These are phyloP conservation scores for Flaveria trinervia DNA, from an alignment of 129 eudicot species.

Conservation along the genomic window DNA sequence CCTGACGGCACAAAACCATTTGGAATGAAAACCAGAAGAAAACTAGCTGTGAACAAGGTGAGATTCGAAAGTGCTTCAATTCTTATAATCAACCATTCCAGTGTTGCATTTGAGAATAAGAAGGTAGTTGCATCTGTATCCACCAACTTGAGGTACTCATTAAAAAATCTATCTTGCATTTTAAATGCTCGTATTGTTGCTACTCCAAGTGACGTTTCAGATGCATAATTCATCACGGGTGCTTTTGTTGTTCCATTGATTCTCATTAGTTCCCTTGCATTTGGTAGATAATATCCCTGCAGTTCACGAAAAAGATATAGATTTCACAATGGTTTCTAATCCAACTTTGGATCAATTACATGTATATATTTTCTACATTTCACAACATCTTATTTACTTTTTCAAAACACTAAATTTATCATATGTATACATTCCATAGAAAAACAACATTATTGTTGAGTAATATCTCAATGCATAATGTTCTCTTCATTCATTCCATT, in stretches of 20 bases:
- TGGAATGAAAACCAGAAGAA: slow-evolving; percentile 59
- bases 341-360: too few species aligned
- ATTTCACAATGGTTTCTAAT: too few species aligned
- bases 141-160: slow-evolving; percentile 58
- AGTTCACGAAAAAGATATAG: background rate
- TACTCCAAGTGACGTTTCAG: slow-evolving; percentile 83
- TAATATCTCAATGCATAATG: too few species aligned
- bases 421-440: too few species aligned
- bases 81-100: slow-evolving; percentile 78
- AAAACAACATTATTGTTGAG: too few species aligned
- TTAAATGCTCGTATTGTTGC: slow-evolving; percentile 77
- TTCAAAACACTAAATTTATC: too few species aligned
- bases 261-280: slow-evolving; percentile 80
- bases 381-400: too few species aligned
- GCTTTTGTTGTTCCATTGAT: slow-evolving; percentile 90
- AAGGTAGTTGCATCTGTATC: slow-evolving; percentile 78
- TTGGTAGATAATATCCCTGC: slow-evolving; percentile 67
- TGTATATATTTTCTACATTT: too few species aligned
- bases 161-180: slow-evolving; percentile 58
- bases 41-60: slow-evolving; percentile 60
- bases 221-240: slow-evolving; percentile 74
- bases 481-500: background rate
- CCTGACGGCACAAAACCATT: slow-evolving; percentile 64
- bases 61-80: slow-evolving; percentile 62
- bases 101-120: slow-evolving; percentile 63